Evolutionary conservation across 2,329 filamentous ascomycete species (phyloP), one percentile per base, ranked within the genome.

Genomic region (Talaromyces marneffei): DNA sequence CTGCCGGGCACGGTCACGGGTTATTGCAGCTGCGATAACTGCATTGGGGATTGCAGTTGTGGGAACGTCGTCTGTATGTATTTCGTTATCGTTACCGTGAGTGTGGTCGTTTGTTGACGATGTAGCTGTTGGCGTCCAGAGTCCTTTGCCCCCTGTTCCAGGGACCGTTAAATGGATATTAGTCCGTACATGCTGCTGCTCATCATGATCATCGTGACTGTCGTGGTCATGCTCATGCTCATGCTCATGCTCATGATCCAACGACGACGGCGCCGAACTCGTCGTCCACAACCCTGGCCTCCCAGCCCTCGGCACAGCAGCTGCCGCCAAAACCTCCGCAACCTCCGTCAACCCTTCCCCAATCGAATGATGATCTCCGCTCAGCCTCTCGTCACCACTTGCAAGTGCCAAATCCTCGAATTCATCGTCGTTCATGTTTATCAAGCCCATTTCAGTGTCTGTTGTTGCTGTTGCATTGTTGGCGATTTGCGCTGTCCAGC

Each of bases 401-500:
- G 52, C 14, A 7, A 57, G n/a, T 0, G 57, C 48, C 44, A 59
- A 53, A 6, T 62, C 56, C n/a, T 62, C 56, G 14, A 58, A 46
- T 10, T 39, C 57, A 12, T 42, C 25, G 7, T 61, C 57, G 20
- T 63, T 54, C 48, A 59, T 16, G 29, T 37, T 60, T 20, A 63
- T 62, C 12, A 60, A 23, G 4, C 42, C 53, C 53, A 40, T 40
- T 39, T 63, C 63, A 1, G 63, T 62, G 14, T 63, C 65, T 37
- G n/a, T 50, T 31, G 44, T 33, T 4, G 54, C 3, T 12, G n/a
- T 42, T 33, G 35, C 35, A 3, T 29, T 54, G 4, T 33, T 35
- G 2, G 61, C 42, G 33, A 81, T 70, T 8, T 73, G 64, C 1
- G 63, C 60, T 0, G 80, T 73, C 79, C 79, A 81, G 9, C 75